Conservation (phyloP, 2,329 filamentous ascomycete species). For the Anthostomella pinea region DNA sequence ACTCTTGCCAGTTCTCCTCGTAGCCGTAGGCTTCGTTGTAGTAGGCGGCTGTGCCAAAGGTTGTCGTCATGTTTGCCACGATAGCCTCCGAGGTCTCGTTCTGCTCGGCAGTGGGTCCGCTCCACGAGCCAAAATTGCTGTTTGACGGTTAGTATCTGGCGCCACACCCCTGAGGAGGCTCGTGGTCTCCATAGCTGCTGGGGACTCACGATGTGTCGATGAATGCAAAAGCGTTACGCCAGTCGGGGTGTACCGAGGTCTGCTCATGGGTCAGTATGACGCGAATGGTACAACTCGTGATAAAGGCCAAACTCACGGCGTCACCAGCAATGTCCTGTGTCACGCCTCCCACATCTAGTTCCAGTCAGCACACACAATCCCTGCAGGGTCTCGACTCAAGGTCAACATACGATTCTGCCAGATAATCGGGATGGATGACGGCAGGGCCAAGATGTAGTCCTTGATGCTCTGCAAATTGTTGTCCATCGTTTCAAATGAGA, state of each 20-base stretch:
- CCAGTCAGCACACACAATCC: background rate
- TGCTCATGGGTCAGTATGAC: slow-evolving; percentile 1
- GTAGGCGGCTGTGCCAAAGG: slow-evolving; percentile 1
- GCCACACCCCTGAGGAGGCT: too few relatives aligned
- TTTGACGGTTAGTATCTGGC: too few relatives aligned
- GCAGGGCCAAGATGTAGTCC: slow-evolving; percentile 3
- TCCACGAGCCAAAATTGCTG: slow-evolving; percentile 6
- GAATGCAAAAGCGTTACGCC: slow-evolving; percentile 5
- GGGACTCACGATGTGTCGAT: slow-evolving; percentile 6
- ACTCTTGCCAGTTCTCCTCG: background rate
- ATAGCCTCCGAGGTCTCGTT: slow-evolving; percentile 2
- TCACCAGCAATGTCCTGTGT: background rate
- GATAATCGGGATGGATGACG: slow-evolving; percentile 1
- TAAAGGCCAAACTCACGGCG: background rate
- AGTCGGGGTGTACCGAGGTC: slow-evolving; percentile 6
- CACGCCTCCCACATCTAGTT: slow-evolving; percentile 1
- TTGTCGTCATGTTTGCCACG: background rate
- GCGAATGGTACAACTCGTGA: background rate
- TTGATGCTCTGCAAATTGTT: slow-evolving; percentile 2
- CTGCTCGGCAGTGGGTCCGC: slow-evolving; percentile 3
- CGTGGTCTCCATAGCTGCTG: too few relatives aligned
- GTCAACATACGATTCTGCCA: slow-evolving; percentile 5
- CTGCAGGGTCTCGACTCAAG: background rate
- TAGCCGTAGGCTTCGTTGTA: slow-evolving; percentile 6
- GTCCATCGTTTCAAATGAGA: background rate